phyloP scores from a whole-genome alignment of 169 alveolate genomes.

The Plasmodium coatneyi region DNA sequence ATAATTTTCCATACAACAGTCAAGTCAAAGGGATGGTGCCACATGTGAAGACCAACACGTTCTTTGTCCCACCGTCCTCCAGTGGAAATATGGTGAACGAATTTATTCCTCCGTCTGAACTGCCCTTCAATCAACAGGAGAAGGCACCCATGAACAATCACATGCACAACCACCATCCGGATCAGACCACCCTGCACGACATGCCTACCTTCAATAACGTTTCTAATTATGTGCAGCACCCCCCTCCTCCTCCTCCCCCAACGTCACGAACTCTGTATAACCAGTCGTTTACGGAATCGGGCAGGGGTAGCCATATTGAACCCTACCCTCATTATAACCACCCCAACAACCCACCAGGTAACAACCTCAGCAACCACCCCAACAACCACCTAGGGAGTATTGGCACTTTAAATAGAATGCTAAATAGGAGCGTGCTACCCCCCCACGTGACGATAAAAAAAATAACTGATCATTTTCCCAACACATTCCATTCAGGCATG shows the following conservation, averaged over 20 bases:
- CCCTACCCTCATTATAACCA: neutral
- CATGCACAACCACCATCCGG: neutral
- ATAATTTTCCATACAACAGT: neutral
- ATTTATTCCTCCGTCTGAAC: neutral
- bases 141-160: neutral
- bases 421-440: neutral
- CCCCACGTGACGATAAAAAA: neutral
- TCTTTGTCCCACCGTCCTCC: neutral
- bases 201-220: neutral
- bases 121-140: neutral
- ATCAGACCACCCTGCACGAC: neutral
- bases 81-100: neutral
- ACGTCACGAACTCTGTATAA: neutral
- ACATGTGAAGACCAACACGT: neutral
- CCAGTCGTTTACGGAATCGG: neutral
- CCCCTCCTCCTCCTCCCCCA: slow-evolving; percentile 52
- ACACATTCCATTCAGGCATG: neutral
- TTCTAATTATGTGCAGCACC: neutral
- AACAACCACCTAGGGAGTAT: too few relatives aligned
- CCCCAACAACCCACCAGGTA: neutral
- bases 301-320: neutral
- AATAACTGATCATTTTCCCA: neutral
- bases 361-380: neutral
- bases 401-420: neutral
- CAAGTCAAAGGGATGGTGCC: neutral